Base-by-base conservation (phyloP, 1,139 yeast genomes). In the Scheffersomyces insectosa region DNA sequence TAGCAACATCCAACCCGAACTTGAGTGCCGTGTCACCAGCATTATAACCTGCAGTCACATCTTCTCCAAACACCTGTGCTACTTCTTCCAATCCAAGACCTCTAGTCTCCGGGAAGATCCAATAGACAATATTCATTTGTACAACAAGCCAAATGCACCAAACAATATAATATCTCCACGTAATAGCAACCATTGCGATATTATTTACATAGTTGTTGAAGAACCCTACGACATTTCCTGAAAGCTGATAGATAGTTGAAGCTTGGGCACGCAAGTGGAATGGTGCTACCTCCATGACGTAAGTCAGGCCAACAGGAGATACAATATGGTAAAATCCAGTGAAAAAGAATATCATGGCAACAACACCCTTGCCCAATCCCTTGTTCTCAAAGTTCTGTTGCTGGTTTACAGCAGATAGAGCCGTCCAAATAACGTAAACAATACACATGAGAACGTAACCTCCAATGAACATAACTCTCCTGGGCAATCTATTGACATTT, bases 111-210 rank as follows among this genome's bases (percentile, higher is more conserved):
- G 77, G 76, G 56, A 64, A 73, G 53, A 68, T 65, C 62, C 77
- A 68, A 53, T 57, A 68, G 32, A 71, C 74, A 30, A 71, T 58
- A 11, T 56, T 44, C 15, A 70, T 49, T 48, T 73, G 77, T 37
- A 68, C 70, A 1, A 62, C 67, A 36, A 73, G 53, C 32, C 67
- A 52, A 58, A 73, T 66, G 49, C 76, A 64, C 60, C 60, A 80
- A 8, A 81, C 82, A 50, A 80, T 78, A 58, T 81, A 82, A 64
- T 79, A 81, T 55, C 76, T 79, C 83, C 84, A 80, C 33, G 68
- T 70, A 50, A 81, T 75, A 29, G 76, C 75, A 46, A 72, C 80
- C 80, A 81, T 74, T 30, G 84, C 86, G 54, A 81, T 70, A 6
- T 85, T 79, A 53, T 79, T 79, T 41, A 79, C 82, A 55, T 73